Base-by-base conservation (phyloP, 495 filamentous ascomycete species). In the Aspergillus ostianus region DNA sequence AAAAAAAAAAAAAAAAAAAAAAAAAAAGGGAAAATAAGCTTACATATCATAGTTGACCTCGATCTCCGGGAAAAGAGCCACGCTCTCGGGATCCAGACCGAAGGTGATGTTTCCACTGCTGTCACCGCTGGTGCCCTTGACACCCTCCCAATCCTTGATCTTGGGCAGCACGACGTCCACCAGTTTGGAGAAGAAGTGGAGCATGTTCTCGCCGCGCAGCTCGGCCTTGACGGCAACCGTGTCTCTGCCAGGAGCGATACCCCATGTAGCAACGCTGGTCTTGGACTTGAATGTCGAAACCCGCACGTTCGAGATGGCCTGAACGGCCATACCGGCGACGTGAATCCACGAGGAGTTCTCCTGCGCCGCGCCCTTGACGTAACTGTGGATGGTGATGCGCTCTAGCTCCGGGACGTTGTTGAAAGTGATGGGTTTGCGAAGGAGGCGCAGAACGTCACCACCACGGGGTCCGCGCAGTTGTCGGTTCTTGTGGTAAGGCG, bases 61-160 rank as follows among this genome's bases (percentile, higher is more conserved):
- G 55, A 98, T 82, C 77, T 98, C 94, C 0, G 95, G 95, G 74
- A 97, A 98, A 53, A 90, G 67, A 56, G 86, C 84, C 55, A 97
- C 83, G 46, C 83, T 80, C 60, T 91, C 87, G 36, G 85, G 78
- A 6, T 72, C 76, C 60, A 98, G 77, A 59, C 93, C 93, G 71
- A 88, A 96, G 26, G 78, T 80, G 55, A 98, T 84, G 73, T 98
- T 96, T 55, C 94, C 94, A 58, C 84, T 87, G 65, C 85, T 85
- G 73, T 98, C 94, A 62, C 94, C 94, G 58, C 78, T 79, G 67
- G 67, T 82, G 62, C 90, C 93, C 70, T 82, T 78, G 41, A 97
- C 80, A 58, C 94, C 94, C 57, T 82, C 81, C 85, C 91, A 98
- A 58, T 98, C 94, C 80, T 97, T 98, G 66, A 98, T 93, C 66